Evolutionary conservation across 2,329 filamentous ascomycete genomes (phyloP), one percentile per base, ranked within the genome.

Genomic region (Colletotrichum spaethianum): DNA sequence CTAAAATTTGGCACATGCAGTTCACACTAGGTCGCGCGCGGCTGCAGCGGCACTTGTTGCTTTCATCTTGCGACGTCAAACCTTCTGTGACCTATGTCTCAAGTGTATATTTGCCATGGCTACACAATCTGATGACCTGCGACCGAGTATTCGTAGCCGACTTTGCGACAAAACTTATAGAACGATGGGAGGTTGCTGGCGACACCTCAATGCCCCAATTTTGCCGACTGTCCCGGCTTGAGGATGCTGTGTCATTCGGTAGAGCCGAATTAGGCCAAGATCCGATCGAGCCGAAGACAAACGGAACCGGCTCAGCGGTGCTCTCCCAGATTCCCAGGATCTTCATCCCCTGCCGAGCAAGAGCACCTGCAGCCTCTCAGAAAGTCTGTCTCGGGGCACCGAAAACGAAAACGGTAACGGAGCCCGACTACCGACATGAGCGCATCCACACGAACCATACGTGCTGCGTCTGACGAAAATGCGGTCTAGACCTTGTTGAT

Each of bases 291-390:
- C 63, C 68, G 56, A 70, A 63, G 67, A 23, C 23, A 40, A 31
- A 23, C 38, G n/a, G 53, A 46, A 33, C 67, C 67, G 57, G 55
- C 61, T 62, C 62, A 50, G 20, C 55, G 53, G 67, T 46, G 55
- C 11, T 23, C 53, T 31, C 63, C 68, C 62, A 62, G 63, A 70
- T 61, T 56, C 52, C 63, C 55, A 42, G 68, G 55, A 14, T 48
- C 20, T 31, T 20, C 40, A 67, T 61, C 48, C 11, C 46, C 20
- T 16, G 48, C 56, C 68, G 44, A 67, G 63, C 68, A 50, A 67
- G 63, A 18, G 38, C 44, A 6, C 18, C 40, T 38, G 31, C 36
- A 48, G 44, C 20, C 33, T 26, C 31, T 4, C 31, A 31, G 11
- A 28, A 55, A 40, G 26, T 42, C 42, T 20, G 26, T 26, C 8